Evolutionary conservation across 306 rosid genomes (phyloP).

Genomic region (Ormosia semicastrata): DNA sequence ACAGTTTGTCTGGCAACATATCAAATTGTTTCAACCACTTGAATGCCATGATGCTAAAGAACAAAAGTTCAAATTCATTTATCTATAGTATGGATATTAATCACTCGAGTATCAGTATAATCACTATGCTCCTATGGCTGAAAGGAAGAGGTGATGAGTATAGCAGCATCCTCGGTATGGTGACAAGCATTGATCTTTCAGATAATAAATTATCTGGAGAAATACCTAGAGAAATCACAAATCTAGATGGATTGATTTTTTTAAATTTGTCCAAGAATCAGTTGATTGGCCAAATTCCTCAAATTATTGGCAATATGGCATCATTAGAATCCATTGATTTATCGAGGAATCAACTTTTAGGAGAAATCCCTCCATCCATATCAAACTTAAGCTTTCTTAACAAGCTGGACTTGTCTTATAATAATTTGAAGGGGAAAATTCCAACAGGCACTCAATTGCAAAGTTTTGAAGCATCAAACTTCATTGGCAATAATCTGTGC

Average conservation of each 20-base stretch:
- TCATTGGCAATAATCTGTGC: not conserved
- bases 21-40: constrained; percentile 27
- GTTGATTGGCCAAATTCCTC: constrained; percentile 7
- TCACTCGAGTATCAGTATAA: not conserved
- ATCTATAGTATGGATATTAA: not conserved
- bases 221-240: too few relatives aligned
- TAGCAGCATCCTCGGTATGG: too few relatives aligned
- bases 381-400: not conserved
- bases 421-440: too few relatives aligned
- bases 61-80: not conserved
- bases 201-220: too few relatives aligned
- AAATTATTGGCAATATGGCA: constrained; percentile 3
- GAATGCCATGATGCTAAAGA: not conserved
- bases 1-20: constrained; percentile 15
- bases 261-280: constrained; percentile 15
- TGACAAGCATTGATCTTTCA: too few relatives aligned
- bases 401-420: too few relatives aligned
- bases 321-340: constrained; percentile 16
- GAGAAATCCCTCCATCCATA: constrained; percentile 18
- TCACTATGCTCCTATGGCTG: not conserved
- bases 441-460: too few relatives aligned
- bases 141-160: too few relatives aligned
- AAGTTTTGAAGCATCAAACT: too few relatives aligned
- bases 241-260: not conserved
- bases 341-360: constrained; percentile 13